Evolutionary conservation across 1,139 yeast species (phyloP).

Genomic region (Sugiyamaella japonica): DNA sequence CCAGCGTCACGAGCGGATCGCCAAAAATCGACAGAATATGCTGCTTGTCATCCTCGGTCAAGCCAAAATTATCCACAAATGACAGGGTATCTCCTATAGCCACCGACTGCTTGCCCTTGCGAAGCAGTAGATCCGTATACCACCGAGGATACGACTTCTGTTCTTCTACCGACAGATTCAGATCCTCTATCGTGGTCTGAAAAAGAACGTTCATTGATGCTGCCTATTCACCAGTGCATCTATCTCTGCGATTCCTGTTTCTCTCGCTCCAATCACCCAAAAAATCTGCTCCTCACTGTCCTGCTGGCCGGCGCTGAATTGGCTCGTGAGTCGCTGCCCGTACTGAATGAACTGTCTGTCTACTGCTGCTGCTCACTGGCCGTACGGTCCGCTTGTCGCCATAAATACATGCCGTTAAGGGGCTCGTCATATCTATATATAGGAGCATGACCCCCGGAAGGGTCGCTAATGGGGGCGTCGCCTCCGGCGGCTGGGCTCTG

Average conservation of each 20-base stretch:
- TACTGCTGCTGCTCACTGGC: not conserved
- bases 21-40: slow-evolving; percentile 37
- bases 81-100: slow-evolving; percentile 41
- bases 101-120: slow-evolving; percentile 42
- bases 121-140: slow-evolving; percentile 45
- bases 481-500: too few relatives aligned
- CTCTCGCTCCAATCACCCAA: too few relatives aligned
- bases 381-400: not conserved
- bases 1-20: slow-evolving; percentile 38
- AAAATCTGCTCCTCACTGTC: too few relatives aligned
- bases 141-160: slow-evolving; percentile 45
- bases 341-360: too few relatives aligned
- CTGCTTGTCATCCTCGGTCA: slow-evolving; percentile 37
- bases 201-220: slow-evolving; percentile 4
- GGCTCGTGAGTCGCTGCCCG: too few relatives aligned
- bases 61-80: slow-evolving; percentile 45
- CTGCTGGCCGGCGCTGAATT: too few relatives aligned
- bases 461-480: too few relatives aligned
- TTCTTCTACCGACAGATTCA: slow-evolving; percentile 44
- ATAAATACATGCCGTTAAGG: not conserved
- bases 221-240: too few relatives aligned
- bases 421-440: not conserved
- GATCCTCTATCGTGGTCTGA: slow-evolving; percentile 32
- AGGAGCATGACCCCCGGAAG: not conserved
- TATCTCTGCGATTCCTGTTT: too few relatives aligned